A percentile compares a stretch with the other conserved stretches of the same genome.
These are phyloP conservation scores for Pleurotus salmoneostramineus DNA, from an alignment of 768 basidiomycete species.

Conservation along the genomic window DNA sequence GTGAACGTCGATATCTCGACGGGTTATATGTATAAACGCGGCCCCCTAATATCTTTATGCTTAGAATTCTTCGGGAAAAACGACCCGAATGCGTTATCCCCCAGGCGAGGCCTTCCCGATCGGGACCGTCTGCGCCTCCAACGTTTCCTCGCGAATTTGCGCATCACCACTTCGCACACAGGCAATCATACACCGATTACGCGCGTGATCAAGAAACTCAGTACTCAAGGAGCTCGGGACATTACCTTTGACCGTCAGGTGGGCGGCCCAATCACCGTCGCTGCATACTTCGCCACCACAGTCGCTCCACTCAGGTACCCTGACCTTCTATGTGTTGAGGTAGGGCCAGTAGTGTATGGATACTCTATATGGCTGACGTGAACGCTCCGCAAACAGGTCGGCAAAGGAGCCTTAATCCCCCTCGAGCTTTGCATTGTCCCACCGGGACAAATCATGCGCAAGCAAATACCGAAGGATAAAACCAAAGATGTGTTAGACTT, in stretches of 20 bases:
- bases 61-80: slow-evolving; percentile 46
- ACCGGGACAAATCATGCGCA: slow-evolving; percentile 67
- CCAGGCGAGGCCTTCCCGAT: slow-evolving; percentile 39
- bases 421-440: slow-evolving; percentile 64
- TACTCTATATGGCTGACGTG: neutral
- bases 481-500: slow-evolving; percentile 62
- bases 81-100: slow-evolving; percentile 27
- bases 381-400: slow-evolving; percentile 36
- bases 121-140: slow-evolving; percentile 40
- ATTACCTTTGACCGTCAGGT: slow-evolving; percentile 46
- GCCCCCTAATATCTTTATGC: slow-evolving; percentile 54
- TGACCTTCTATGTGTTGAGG: slow-evolving; percentile 53
- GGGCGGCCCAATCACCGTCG: slow-evolving; percentile 42
- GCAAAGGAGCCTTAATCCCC: slow-evolving; percentile 58
- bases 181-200: slow-evolving; percentile 17
- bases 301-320: slow-evolving; percentile 40
- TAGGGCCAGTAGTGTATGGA: slow-evolving; percentile 17
- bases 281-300: slow-evolving; percentile 21
- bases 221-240: slow-evolving; percentile 40
- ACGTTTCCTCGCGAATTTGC: slow-evolving; percentile 32
- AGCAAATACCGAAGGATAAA: slow-evolving; percentile 66
- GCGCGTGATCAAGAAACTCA: slow-evolving; percentile 55
- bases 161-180: slow-evolving; percentile 20
- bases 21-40: slow-evolving; percentile 70
- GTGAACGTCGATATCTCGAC: slow-evolving; percentile 80